Base-by-base conservation (phyloP, 768 basidiomycete genomes). In the Russula earlei region DNA sequence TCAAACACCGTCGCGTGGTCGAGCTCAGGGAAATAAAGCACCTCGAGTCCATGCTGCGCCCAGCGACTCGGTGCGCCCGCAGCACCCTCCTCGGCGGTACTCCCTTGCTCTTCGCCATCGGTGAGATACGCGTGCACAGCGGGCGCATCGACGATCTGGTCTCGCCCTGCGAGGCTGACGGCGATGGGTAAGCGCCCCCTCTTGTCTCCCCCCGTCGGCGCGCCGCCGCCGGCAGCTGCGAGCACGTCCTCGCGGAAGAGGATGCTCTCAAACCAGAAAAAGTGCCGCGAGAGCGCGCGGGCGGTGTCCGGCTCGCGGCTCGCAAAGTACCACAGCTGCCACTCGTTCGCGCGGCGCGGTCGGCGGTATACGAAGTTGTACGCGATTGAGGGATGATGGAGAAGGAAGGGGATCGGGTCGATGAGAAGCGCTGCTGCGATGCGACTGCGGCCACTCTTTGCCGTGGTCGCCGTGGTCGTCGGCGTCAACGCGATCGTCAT, bases 251-350 rank as follows among this genome's bases (percentile, higher is more conserved):
- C 81, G 60, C 71, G 75, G 76, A 81, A 85, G 25, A 84, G 58
- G 14, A 80, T 70, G 34, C 77, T 80, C 64, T 85, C 79, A 29
- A 72, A 65, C 84, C 84, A 85, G 63, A 84, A 85, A 64, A 86
- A 84, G 51, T 80, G 74, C 2, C 84, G 72, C 14, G 74, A 71
- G 15, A 86, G 72, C 38, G 79, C 74, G 3, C 79, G 74, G 47
- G 83, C 76, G 44, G 83, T 74, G 62, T 85, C 83, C 10, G 81
- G 69, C 59, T 86, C 84, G 11, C 78, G 76, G 53, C 77, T 78
- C 20, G 82, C 74, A 61, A 85, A 84, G 62, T 81, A 86, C 80
- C 82, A 84, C 49, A 85, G 61, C 67, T 82, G 72, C 81, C 81
- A 83, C 60, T 85, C 79, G 63, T 78, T 78, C 52, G 78, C 77